Percentiles rank a stretch among this genome's conserved stretches.
Evolutionary conservation across 257 asterid species (phyloP).

Genomic region (Solanum stenotomum): DNA sequence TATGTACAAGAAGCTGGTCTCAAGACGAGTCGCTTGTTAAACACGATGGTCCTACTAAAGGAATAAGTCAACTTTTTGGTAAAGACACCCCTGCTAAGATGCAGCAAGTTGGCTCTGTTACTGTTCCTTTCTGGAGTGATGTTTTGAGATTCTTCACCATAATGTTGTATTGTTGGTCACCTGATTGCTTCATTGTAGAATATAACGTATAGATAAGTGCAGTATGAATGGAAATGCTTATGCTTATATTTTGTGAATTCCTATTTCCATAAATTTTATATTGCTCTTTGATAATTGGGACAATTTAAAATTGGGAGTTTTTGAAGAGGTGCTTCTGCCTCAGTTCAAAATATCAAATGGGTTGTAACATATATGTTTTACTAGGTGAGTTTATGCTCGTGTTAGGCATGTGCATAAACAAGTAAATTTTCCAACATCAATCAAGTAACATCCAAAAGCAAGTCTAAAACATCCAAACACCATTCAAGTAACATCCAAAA

Average conservation of each 20-base stretch:
- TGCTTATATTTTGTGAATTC: too few relatives aligned
- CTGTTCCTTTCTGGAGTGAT: neutral
- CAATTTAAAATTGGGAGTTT: too few relatives aligned
- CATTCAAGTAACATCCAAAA: neutral
- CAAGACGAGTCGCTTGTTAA: slow-evolving; percentile 55
- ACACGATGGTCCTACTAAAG: too few relatives aligned
- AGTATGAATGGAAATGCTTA: neutral
- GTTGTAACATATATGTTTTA: neutral
- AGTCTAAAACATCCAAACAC: neutral
- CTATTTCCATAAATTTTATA: too few relatives aligned
- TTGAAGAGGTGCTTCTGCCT: neutral
- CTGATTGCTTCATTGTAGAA: neutral
- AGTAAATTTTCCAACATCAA: neutral
- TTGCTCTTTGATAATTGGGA: neutral
- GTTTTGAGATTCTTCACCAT: neutral
- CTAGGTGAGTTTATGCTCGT: too few relatives aligned
- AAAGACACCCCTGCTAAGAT: too few relatives aligned
- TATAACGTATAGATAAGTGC: neutral
- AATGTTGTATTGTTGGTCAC: neutral
- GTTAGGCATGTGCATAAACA: too few relatives aligned
- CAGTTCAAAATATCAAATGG: neutral
- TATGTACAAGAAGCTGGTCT: slow-evolving; percentile 82
- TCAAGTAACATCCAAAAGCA: neutral
- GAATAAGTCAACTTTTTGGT: too few relatives aligned
- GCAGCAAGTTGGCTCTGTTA: neutral